Percentiles rank a stretch among this genome's conserved stretches.
These are phyloP conservation scores for Capronia americana DNA, from an alignment of 2,329 filamentous ascomycete species.

Conservation along the genomic window DNA sequence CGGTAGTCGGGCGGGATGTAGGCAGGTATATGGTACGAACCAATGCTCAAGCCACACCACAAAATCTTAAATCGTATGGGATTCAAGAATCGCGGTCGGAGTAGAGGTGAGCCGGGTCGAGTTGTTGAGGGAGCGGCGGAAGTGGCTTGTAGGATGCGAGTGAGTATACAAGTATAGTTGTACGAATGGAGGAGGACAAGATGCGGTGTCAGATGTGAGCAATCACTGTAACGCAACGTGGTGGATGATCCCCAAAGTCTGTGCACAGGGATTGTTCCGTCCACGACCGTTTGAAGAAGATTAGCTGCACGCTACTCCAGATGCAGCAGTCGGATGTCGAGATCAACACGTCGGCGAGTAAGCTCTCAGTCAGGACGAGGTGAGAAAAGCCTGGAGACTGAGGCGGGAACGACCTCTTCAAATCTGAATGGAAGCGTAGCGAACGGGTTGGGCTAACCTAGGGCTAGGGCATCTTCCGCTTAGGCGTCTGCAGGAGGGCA, in stretches of 20 bases:
- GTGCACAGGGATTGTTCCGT: neutral
- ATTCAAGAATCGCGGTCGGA: neutral
- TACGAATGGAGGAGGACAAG: constrained; percentile 12
- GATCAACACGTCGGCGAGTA: neutral
- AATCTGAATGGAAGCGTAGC: neutral
- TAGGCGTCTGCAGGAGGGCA: too few species aligned
- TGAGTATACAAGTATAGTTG: constrained; percentile 1
- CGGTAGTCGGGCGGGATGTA: neutral
- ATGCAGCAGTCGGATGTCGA: neutral
- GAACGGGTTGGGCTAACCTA: neutral
- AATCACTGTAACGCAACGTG: constrained; percentile 25
- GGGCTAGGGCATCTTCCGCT: neutral
- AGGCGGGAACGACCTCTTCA: neutral
- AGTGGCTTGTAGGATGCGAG: constrained; percentile 10
- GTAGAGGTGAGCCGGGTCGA: neutral
- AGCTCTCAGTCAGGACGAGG: neutral
- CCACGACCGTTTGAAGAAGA: constrained; percentile 2
- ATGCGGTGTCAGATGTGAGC: constrained; percentile 26
- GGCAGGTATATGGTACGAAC: neutral
- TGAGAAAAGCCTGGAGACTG: neutral
- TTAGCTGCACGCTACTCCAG: constrained; percentile 8
- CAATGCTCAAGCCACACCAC: constrained; percentile 5
- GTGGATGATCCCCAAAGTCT: constrained; percentile 9
- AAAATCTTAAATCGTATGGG: neutral
- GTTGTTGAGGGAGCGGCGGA: constrained; percentile 7